Base-by-base conservation (phyloP, 2,329 filamentous ascomycete genomes). In the Claviceps humidiphila region DNA sequence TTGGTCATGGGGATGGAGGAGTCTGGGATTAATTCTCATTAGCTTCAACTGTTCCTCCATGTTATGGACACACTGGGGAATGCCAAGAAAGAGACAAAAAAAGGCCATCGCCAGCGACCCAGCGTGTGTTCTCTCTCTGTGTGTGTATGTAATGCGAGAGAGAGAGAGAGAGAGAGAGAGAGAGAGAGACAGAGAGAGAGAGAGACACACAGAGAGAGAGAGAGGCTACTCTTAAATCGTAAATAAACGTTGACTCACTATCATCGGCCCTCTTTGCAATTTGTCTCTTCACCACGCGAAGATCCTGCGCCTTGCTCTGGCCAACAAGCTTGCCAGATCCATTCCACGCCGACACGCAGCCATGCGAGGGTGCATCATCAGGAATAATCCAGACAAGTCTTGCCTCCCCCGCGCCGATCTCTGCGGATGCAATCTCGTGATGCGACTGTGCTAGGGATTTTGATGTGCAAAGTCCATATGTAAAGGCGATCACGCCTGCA, bases 1-100 rank as follows among this genome's bases (percentile, higher is more conserved):
- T 77, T 73, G 51, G 73, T 72, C 68, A 83, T 75, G n/a, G 71
- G 53, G 37, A 75, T 70, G 42, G 54, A 57, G n/a, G n/a, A 14
- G 8, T n/a, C 7, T 16, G 9, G 43, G 3, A 20, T 11, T 11
- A 1, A 17, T 42, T 0, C 8, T 4, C 3, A 20, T 42, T 42
- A 42, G 40, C 70, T 68, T 0, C 67, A 57, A 1, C 20, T 30
- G 1, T 34, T 4, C 30, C 9, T 34, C 9, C 30, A 4, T 11
- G 11, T 34, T 34, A 34, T 34, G 0, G 1, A 34, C 30, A 34
- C 3, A 34, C 30, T 11, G 3, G 11, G 30, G 1, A 34, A 34
- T 34, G 0, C 4, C 30, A 34, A 11, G 9, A 34, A 34, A 34
- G 9, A 9, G 9, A 1, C 30, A 34, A 30, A 34, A 34, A 34